phyloP scores from a whole-genome alignment of 441 rosid species.

The Hura crepitans region DNA sequence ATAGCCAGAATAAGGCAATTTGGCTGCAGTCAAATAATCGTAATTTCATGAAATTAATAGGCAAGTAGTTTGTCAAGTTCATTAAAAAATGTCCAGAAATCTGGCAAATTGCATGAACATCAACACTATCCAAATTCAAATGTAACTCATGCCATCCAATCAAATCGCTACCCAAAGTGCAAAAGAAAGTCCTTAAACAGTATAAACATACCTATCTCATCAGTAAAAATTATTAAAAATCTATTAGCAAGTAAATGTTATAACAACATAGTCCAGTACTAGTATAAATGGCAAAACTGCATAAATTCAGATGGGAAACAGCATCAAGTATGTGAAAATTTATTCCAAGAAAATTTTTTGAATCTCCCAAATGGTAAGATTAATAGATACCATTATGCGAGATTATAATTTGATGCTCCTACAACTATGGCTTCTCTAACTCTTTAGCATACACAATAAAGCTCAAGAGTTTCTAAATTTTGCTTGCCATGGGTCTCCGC shows the following conservation, averaged over 20 bases:
- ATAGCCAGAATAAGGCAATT: conserved; percentile 82
- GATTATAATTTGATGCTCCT: neutral
- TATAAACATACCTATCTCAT: neutral
- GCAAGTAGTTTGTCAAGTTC: neutral
- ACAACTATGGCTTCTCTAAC: neutral
- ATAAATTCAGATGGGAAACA: neutral
- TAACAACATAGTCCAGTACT: no score
- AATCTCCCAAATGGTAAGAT: neutral
- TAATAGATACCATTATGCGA: neutral
- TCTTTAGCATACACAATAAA: neutral
- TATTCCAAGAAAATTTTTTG: neutral
- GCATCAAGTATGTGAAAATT: neutral
- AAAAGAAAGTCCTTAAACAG: neutral
- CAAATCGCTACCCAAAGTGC: neutral
- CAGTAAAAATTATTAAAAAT: neutral
- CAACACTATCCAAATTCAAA: neutral
- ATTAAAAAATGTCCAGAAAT: neutral
- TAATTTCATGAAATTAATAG: conserved; percentile 1
- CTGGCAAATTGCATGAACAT: neutral
- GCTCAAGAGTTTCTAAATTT: neutral
- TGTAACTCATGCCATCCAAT: neutral
- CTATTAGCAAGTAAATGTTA: neutral
- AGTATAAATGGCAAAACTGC: neutral
- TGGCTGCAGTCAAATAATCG: conserved; percentile 42
- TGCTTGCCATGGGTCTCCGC: neutral